These are phyloP conservation scores for Arthrobotrys iridis DNA, from an alignment of 2,329 filamentous ascomycete species.

Conservation along the genomic window DNA sequence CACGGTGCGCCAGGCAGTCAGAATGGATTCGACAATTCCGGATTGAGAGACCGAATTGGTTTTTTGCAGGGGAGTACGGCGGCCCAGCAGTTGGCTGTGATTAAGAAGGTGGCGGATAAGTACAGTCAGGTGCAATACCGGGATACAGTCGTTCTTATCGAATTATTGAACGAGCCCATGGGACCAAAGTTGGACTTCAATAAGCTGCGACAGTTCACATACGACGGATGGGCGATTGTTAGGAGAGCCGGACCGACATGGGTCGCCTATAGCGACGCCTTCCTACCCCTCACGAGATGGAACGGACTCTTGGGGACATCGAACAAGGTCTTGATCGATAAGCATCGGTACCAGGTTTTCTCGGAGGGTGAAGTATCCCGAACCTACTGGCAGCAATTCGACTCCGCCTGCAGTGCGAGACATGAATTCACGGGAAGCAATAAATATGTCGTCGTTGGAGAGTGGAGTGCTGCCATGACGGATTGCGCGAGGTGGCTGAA, in stretches of 20 bases:
- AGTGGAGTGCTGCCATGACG: constrained; percentile 76
- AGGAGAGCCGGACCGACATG: constrained; percentile 63
- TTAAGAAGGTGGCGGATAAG: constrained; percentile 69
- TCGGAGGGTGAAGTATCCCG: constrained; percentile 65
- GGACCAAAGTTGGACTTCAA: constrained; percentile 60
- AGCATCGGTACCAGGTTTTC: constrained; percentile 76
- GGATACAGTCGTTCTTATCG: constrained; percentile 70
- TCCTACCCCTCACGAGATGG: constrained; percentile 67
- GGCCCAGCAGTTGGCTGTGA: constrained; percentile 67
- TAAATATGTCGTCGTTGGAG: constrained; percentile 75
- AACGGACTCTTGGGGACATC: constrained; percentile 69
- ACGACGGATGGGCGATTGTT: constrained; percentile 66
- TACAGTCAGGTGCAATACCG: constrained; percentile 68
- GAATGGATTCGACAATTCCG: constrained; percentile 71
- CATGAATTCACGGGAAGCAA: constrained; percentile 66
- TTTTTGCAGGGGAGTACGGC: constrained; percentile 64
- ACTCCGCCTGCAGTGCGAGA: constrained; percentile 68
- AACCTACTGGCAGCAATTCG: constrained; percentile 67
- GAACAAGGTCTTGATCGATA: constrained; percentile 71
- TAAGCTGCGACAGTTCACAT: constrained; percentile 62
- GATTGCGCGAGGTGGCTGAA: constrained; percentile 67
- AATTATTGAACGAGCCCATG: constrained; percentile 69
- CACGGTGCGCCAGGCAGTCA: constrained; percentile 65
- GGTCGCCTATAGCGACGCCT: constrained; percentile 71
- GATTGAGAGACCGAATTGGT: constrained; percentile 64